A percentile compares a stretch with the other conserved stretches of the same genome.
phyloP scores from a whole-genome alignment of 441 rosid genomes.

The Adansonia madagascariensis region DNA sequence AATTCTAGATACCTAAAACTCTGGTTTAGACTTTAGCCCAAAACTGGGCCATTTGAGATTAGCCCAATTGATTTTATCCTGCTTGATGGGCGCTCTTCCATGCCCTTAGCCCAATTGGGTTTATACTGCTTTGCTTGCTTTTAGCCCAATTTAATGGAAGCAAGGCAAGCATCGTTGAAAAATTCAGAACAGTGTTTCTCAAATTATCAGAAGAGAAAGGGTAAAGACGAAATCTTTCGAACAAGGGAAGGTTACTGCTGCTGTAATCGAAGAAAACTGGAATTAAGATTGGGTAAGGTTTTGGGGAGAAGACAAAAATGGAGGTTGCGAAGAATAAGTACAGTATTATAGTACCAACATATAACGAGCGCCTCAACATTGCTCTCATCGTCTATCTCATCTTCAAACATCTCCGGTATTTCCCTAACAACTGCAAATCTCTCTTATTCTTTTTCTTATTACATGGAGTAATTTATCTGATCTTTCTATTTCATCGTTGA shows the following conservation, averaged over 20 bases:
- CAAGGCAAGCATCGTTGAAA: neutral
- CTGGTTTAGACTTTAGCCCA: neutral
- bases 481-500: neutral
- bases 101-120: neutral
- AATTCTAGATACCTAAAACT: neutral
- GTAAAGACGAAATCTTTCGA: neutral
- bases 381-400: conserved; percentile 83
- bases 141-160: conserved; percentile 12
- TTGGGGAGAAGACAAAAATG: conserved; percentile 30
- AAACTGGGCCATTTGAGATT: neutral
- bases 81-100: neutral
- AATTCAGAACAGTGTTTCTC: neutral
- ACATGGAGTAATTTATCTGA: neutral
- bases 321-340: conserved; percentile 57
- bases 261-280: neutral
- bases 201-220: neutral
- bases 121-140: neutral
- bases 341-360: conserved; percentile 88
- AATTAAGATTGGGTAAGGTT: conserved; percentile 1
- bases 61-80: neutral
- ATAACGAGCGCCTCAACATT: conserved; percentile 94
- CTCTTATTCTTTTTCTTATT: neutral
- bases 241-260: neutral
- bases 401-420: conserved; percentile 88
- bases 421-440: neutral